These are phyloP conservation scores for Paxillus rubicundulus DNA, from an alignment of 768 basidiomycete species.

Conservation along the genomic window DNA sequence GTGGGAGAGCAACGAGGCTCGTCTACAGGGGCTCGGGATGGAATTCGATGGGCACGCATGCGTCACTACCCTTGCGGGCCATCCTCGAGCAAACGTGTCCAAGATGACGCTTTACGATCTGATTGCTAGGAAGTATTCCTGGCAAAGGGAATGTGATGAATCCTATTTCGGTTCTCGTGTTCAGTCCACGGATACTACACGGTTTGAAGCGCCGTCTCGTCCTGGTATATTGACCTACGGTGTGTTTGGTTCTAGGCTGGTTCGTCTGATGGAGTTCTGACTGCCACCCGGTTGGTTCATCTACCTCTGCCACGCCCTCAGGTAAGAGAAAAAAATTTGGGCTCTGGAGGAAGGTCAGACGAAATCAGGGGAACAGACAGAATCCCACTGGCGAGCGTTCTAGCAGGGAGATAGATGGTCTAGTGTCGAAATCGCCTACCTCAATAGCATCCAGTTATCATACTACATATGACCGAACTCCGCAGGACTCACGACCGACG, in stretches of 20 bases:
- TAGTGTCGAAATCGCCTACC: not conserved
- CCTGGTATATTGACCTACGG: too few relatives aligned
- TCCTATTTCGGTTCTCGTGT: conserved; percentile 12
- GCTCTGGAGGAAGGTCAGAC: not conserved
- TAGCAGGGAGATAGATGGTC: not conserved
- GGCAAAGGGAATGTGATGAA: conserved; percentile 4
- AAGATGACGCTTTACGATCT: conserved; percentile 14
- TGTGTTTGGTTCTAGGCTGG: too few relatives aligned
- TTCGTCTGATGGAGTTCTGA: too few relatives aligned
- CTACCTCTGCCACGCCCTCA: not conserved
- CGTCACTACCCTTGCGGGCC: too few relatives aligned
- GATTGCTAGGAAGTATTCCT: conserved; percentile 8
- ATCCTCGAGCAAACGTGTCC: too few relatives aligned
- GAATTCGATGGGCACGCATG: too few relatives aligned
- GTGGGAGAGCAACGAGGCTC: conserved; percentile 34
- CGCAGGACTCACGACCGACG: not conserved
- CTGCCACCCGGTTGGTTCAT: too few relatives aligned
- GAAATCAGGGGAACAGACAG: not conserved
- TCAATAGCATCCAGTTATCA: too few relatives aligned
- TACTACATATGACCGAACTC: too few relatives aligned
- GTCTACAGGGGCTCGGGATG: too few relatives aligned
- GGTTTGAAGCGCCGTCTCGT: too few relatives aligned
- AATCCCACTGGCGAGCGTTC: not conserved
- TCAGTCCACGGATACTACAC: not conserved
- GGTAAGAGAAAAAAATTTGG: not conserved